Percentiles rank a stretch among this genome's conserved stretches.
These are phyloP conservation scores for Eucalyptus marginata DNA, from an alignment of 345 rosid genomes.

Conservation along the genomic window DNA sequence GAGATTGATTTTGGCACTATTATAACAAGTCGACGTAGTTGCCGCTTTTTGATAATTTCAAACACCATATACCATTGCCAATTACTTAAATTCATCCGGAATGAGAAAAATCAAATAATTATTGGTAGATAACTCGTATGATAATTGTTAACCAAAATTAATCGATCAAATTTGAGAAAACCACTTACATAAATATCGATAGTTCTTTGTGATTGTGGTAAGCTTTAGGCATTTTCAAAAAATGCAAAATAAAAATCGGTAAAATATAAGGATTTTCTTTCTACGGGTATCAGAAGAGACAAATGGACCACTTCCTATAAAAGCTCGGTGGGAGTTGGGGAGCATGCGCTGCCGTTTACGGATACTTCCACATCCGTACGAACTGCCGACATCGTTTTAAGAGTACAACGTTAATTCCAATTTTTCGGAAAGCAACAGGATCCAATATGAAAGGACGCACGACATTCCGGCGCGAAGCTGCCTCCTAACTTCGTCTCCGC, in stretches of 20 bases:
- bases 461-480: neutral
- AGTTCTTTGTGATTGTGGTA: neutral
- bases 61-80: fast-evolving
- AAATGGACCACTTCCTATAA: too few relatives aligned
- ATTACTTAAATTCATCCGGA: too few relatives aligned
- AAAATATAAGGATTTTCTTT: too few relatives aligned
- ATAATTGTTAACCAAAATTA: too few relatives aligned
- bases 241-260: neutral
- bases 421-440: neutral
- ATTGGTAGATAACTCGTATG: fast-evolving
- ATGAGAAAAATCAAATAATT: too few relatives aligned
- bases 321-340: too few relatives aligned
- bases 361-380: neutral
- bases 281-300: too few relatives aligned
- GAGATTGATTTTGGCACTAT: too few relatives aligned
- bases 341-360: neutral
- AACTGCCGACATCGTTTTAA: neutral
- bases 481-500: neutral
- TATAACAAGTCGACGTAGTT: fast-evolving
- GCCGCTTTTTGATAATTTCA: neutral
- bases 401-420: neutral
- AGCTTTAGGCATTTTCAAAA: too few relatives aligned
- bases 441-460: neutral
- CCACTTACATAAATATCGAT: neutral
- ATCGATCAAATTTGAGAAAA: too few relatives aligned